These are phyloP conservation scores for Aspergillus homomorphus DNA, from an alignment of 495 filamentous ascomycete genomes.

Conservation along the genomic window DNA sequence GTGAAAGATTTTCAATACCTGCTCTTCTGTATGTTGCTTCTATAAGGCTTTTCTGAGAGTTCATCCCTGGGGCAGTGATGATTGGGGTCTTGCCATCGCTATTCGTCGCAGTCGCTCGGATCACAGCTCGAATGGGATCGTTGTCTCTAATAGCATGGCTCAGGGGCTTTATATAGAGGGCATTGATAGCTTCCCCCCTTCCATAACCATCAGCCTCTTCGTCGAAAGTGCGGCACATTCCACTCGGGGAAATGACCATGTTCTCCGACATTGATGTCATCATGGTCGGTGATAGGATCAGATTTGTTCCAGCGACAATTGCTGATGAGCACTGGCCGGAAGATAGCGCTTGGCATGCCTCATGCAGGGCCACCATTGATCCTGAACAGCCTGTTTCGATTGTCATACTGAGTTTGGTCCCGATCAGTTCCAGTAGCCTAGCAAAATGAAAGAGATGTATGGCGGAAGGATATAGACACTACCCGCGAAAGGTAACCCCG, in stretches of 20 bases:
- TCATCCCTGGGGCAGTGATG: not conserved
- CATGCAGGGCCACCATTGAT: constrained; percentile 25
- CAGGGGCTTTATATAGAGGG: constrained; percentile 36
- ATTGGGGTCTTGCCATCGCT: constrained; percentile 29
- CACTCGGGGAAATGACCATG: constrained; percentile 25
- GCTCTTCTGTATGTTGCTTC: constrained; percentile 29
- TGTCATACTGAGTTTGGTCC: constrained; percentile 11
- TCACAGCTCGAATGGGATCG: constrained; percentile 42
- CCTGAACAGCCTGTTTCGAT: constrained; percentile 37
- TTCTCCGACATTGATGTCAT: constrained; percentile 25
- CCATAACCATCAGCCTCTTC: constrained; percentile 61
- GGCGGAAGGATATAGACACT: too few species aligned
- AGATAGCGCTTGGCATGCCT: constrained; percentile 28
- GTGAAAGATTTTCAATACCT: constrained; percentile 13
- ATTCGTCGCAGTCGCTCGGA: constrained; percentile 37
- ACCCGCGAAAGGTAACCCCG: too few species aligned
- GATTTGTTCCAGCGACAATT: constrained; percentile 37
- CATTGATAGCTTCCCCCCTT: constrained; percentile 53
- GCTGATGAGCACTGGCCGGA: constrained; percentile 36
- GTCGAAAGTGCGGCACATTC: constrained; percentile 58
- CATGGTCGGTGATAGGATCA: constrained; percentile 35
- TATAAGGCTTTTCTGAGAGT: constrained; percentile 18
- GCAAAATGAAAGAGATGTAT: too few species aligned
- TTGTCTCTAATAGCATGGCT: constrained; percentile 33
- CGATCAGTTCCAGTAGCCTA: too few species aligned